Evolutionary conservation across 1,284 basidiomycete genomes (phyloP), one percentile per base, ranked within the genome.

Genomic region (Sparassis latifolia): DNA sequence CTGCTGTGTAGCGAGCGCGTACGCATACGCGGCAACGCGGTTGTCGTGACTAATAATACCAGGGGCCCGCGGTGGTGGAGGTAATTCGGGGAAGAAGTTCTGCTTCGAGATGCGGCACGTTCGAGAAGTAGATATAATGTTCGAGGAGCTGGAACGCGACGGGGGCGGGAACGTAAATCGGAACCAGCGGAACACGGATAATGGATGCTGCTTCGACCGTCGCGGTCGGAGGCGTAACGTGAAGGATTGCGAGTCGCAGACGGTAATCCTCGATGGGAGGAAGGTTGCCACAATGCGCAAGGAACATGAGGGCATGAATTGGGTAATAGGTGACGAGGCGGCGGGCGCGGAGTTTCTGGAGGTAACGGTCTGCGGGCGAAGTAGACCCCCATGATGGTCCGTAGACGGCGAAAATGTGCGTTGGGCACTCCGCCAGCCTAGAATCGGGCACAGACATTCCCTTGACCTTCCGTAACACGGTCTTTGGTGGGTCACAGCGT

Each of bases 371-470:
- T 45, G 45, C 41, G 41, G 43, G 33, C 46, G 42, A 33, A 6
- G 31, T n/a, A 33, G 7, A 28, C 27, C 33, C 48, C 38, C 35
- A 27, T 33, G 49, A 31, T 39, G 46, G 42, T 20, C 30, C 10
- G 50, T 56, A 57, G 10, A 64, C 47, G 2, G 49, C 58, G 30
- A 64, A 55, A 46, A 55, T 44, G 45, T 65, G 63, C 4, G 62
- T 60, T 4, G 59, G 45, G 30, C 50, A 33, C 28, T 46, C 44
- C 27, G 51, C 44, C 31, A 65, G 41, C 10, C 52, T 55, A 32
- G 9, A 28, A 49, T 63, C 60, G 44, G 53, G 52, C 37, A 61
- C 28, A 47, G 58, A 32, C 7, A 63, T 42, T 39, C 59, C 56
- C 46, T 57, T 46, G 10, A 43, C 42, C 32, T 49, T 33, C 1